phyloP scores from a whole-genome alignment of 345 rosid species.

The Leavenworthia alabamica region DNA sequence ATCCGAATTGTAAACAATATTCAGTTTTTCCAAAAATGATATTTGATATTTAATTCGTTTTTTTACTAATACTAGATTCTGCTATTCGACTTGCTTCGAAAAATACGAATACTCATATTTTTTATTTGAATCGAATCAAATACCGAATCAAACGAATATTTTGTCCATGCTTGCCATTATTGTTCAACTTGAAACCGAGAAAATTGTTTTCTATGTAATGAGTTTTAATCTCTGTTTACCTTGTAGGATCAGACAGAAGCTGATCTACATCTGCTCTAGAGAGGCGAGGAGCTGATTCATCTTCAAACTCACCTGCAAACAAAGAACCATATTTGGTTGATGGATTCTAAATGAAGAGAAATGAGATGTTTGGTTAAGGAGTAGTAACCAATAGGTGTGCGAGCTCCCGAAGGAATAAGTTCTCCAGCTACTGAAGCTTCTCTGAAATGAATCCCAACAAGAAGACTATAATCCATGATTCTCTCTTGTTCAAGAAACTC shows the following conservation, averaged over 20 bases:
- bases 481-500: constrained; percentile 92
- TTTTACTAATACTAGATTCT: too few relatives aligned
- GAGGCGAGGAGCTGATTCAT: constrained; percentile 32
- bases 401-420: constrained; percentile 49
- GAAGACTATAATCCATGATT: constrained; percentile 89
- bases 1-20: too few relatives aligned
- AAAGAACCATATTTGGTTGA: background rate
- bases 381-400: constrained; percentile 32
- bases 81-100: too few relatives aligned
- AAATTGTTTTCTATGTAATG: too few relatives aligned
- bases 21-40: too few relatives aligned
- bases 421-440: constrained; percentile 58
- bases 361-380: background rate
- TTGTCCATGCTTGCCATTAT: too few relatives aligned
- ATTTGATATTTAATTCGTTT: too few relatives aligned
- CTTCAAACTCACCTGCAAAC: constrained; percentile 24
- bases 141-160: too few relatives aligned
- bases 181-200: too few relatives aligned
- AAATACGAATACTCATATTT: too few relatives aligned
- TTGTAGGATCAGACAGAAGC: constrained; percentile 30
- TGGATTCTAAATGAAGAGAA: background rate
- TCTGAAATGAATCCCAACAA: constrained; percentile 88
- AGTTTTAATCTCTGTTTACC: constrained; percentile 63
- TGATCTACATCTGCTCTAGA: constrained; percentile 34
- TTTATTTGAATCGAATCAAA: too few relatives aligned